Percentiles rank a stretch among this genome's conserved stretches.
Conservation (phyloP, 1,139 yeast species). For the Pichia sp. region DNA sequence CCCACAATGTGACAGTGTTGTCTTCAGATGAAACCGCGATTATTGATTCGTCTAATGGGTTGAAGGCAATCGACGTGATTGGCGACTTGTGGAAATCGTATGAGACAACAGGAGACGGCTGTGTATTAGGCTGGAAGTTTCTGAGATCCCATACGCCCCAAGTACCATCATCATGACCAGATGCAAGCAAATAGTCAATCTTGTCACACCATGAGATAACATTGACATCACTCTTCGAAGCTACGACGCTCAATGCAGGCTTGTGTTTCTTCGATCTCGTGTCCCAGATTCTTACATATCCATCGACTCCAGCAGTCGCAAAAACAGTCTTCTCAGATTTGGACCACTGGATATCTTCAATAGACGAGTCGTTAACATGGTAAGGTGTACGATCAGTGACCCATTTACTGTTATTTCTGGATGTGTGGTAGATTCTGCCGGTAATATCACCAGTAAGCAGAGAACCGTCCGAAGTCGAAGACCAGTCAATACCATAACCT, state of each 20-base stretch:
- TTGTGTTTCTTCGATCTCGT: slow-evolving; percentile 87
- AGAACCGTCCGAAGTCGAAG: slow-evolving; percentile 81
- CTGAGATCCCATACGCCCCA: slow-evolving; percentile 99
- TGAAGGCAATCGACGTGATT: slow-evolving; percentile 87
- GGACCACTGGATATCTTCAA: slow-evolving; percentile 97
- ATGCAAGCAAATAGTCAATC: slow-evolving; percentile 80
- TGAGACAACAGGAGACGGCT: slow-evolving; percentile 70
- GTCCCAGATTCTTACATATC: slow-evolving; percentile 93
- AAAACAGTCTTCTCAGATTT: slow-evolving; percentile 87
- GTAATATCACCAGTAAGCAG: slow-evolving; percentile 84
- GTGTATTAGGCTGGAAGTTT: slow-evolving; percentile 57
- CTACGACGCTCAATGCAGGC: slow-evolving; percentile 83
- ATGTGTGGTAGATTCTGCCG: slow-evolving; percentile 77
- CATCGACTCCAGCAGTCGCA: slow-evolving; percentile 91
- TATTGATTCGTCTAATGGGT: slow-evolving; percentile 92
- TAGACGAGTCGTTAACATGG: slow-evolving; percentile 64
- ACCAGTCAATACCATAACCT: slow-evolving; percentile 98
- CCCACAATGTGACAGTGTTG: slow-evolving; percentile 96
- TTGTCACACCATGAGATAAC: slow-evolving; percentile 95
- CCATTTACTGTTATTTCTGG: slow-evolving; percentile 78
- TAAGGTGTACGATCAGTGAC: slow-evolving; percentile 81
- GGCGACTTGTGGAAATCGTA: slow-evolving; percentile 94
- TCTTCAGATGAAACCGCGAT: slow-evolving; percentile 96
- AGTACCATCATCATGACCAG: slow-evolving; percentile 95
- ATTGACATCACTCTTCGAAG: slow-evolving; percentile 83